Percentiles rank a stretch among this genome's conserved stretches.
Conservation (phyloP, 495 filamentous ascomycete genomes). For the Penicillium atrosanguineum region DNA sequence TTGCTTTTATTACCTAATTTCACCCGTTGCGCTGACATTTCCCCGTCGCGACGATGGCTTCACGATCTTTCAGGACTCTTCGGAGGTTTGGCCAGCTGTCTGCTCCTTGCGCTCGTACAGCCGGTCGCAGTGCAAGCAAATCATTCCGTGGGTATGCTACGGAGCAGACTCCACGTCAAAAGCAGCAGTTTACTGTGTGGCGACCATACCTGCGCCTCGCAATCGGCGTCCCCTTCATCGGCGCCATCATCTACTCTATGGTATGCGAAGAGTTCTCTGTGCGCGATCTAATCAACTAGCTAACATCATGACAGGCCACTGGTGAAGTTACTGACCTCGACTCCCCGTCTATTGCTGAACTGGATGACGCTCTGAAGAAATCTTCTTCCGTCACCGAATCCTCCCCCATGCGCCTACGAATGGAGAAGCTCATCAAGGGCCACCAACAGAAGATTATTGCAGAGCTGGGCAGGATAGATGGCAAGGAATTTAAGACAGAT, state of each 20-base stretch:
- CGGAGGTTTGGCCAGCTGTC: slow-evolving; percentile 36
- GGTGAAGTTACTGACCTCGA: slow-evolving; percentile 53
- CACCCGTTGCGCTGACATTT: slow-evolving; percentile 12
- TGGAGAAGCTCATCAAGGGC: slow-evolving; percentile 92
- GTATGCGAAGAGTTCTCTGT: slow-evolving; percentile 31
- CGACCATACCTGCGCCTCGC: slow-evolving; percentile 55
- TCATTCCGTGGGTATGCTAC: slow-evolving; percentile 34
- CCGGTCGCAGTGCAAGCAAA: slow-evolving; percentile 16
- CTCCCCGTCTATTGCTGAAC: slow-evolving; percentile 54
- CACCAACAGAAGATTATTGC: slow-evolving; percentile 84
- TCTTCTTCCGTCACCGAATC: slow-evolving; percentile 46
- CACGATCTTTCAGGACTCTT: slow-evolving; percentile 38
- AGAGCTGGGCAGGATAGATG: slow-evolving; percentile 78
- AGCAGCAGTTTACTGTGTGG: slow-evolving; percentile 43
- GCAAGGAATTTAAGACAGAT: slow-evolving; percentile 75
- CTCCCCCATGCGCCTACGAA: slow-evolving; percentile 95
- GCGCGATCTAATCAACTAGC: background rate
- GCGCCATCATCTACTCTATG: slow-evolving; percentile 66
- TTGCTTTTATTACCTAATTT: background rate
- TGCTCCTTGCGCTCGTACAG: slow-evolving; percentile 20
- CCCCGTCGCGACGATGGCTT: slow-evolving; percentile 32
- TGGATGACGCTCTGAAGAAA: slow-evolving; percentile 45
- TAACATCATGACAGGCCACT: slow-evolving; percentile 34
- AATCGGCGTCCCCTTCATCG: slow-evolving; percentile 60
- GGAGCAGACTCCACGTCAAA: slow-evolving; percentile 20